Evolutionary conservation across 257 asterid genomes (phyloP).

Genomic region (Striga asiatica): DNA sequence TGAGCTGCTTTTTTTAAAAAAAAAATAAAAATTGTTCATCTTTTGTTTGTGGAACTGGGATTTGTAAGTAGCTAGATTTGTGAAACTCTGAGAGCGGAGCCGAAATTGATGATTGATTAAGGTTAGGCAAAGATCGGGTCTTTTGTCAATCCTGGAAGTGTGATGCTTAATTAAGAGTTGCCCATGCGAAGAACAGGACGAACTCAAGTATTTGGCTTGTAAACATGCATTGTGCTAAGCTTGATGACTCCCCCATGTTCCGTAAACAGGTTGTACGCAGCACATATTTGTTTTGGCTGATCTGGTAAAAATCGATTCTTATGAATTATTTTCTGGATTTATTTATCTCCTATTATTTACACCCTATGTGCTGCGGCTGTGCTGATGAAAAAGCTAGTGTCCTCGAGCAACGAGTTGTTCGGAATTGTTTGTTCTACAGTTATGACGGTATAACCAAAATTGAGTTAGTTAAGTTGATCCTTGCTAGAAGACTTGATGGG

Average conservation of each 20-base stretch:
- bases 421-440: background rate
- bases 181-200: conserved; percentile 3
- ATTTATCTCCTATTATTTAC: too few species aligned
- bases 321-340: too few species aligned
- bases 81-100: conserved; percentile 33
- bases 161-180: conserved; percentile 20
- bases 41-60: conserved; percentile 14
- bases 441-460: conserved; percentile 3
- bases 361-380: too few species aligned
- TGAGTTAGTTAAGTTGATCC: conserved; percentile 8
- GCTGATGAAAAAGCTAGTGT: too few species aligned
- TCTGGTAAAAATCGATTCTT: too few species aligned
- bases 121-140: conserved; percentile 35
- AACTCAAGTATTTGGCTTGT: conserved; percentile 22
- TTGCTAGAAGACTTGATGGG: background rate
- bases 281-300: too few species aligned
- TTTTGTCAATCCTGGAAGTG: conserved; percentile 19
- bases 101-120: conserved; percentile 12
- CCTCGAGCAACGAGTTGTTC: background rate
- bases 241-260: conserved; percentile 99
- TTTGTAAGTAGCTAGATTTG: conserved; percentile 25
- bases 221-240: conserved; percentile 92
- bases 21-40: too few species aligned
- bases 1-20: conserved; percentile 2
- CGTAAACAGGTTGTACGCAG: conserved; percentile 98